Evolutionary conservation across 2,329 filamentous ascomycete genomes (phyloP).

Genomic region (Aschersonia sp.): DNA sequence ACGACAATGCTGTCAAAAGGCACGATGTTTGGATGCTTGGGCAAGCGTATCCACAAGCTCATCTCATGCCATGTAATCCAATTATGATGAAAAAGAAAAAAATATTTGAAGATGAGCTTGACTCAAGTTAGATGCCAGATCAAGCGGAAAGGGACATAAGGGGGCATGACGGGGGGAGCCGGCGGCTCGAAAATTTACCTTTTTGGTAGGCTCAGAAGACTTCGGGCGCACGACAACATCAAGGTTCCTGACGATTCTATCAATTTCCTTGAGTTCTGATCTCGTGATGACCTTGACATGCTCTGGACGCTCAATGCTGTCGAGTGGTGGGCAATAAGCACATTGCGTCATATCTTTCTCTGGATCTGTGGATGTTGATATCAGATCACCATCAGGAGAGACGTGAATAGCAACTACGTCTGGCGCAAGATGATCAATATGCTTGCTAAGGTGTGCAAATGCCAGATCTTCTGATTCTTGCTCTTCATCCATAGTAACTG

Average conservation of each 20-base stretch:
- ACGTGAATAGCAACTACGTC: conserved; percentile 10
- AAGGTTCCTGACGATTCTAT: conserved; percentile 11
- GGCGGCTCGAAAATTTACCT: background rate
- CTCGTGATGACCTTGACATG: conserved; percentile 5
- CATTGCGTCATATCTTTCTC: conserved; percentile 14
- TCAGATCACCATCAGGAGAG: conserved; percentile 6
- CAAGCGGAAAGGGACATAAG: background rate
- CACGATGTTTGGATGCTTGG: conserved; percentile 21
- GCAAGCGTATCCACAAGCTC: conserved; percentile 19
- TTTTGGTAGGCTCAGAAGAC: conserved; percentile 2
- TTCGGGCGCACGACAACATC: conserved; percentile 11
- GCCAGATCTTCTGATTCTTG: conserved; percentile 9
- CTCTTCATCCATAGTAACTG: conserved; percentile 12
- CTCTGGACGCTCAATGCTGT: conserved; percentile 7
- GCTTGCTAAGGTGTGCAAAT: conserved; percentile 8
- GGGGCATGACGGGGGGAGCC: too few relatives aligned
- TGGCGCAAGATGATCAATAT: conserved; percentile 7
- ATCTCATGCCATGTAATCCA: conserved; percentile 18
- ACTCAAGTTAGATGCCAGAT: background rate
- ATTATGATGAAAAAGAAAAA: conserved; percentile 9
- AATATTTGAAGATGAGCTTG: conserved; percentile 20
- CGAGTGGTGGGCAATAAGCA: conserved; percentile 11
- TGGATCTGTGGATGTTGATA: conserved; percentile 8
- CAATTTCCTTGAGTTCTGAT: conserved; percentile 14
- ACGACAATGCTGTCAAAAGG: conserved; percentile 19